Evolutionary conservation across 2,329 filamentous ascomycete species (phyloP).

Genomic region (Aspergillus uvarum): DNA sequence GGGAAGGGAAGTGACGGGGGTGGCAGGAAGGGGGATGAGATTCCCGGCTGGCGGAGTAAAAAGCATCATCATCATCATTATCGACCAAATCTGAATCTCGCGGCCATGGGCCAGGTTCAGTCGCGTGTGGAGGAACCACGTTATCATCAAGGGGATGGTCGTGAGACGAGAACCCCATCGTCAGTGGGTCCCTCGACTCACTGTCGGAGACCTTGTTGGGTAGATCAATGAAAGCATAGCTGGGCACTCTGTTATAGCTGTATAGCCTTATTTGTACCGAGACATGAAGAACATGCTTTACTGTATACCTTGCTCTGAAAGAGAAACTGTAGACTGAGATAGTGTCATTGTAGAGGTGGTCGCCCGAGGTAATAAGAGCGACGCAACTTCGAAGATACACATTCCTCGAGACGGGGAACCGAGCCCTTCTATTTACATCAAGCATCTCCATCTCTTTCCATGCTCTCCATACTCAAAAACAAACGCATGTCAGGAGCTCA

Average conservation of each 20-base stretch:
- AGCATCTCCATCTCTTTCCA: background rate
- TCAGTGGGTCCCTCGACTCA: background rate
- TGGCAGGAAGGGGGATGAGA: background rate
- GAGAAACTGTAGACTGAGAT: background rate
- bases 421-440: background rate
- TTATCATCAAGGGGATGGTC: background rate
- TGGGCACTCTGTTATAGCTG: background rate
- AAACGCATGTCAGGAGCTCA: conserved; percentile 21
- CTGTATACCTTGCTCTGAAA: background rate
- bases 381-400: background rate
- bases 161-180: background rate
- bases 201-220: conserved; percentile 1
- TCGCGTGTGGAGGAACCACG: background rate
- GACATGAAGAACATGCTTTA: background rate
- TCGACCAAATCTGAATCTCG: background rate
- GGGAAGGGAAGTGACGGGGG: background rate
- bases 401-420: too few species aligned
- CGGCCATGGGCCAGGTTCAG: background rate
- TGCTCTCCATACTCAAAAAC: background rate
- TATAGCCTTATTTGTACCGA: background rate
- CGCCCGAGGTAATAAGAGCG: background rate
- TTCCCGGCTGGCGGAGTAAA: too few species aligned
- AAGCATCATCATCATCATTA: background rate
- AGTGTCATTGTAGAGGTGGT: background rate
- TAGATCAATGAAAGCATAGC: background rate